Base-by-base conservation (phyloP, 768 basidiomycete genomes). In the Galerina sulciceps region DNA sequence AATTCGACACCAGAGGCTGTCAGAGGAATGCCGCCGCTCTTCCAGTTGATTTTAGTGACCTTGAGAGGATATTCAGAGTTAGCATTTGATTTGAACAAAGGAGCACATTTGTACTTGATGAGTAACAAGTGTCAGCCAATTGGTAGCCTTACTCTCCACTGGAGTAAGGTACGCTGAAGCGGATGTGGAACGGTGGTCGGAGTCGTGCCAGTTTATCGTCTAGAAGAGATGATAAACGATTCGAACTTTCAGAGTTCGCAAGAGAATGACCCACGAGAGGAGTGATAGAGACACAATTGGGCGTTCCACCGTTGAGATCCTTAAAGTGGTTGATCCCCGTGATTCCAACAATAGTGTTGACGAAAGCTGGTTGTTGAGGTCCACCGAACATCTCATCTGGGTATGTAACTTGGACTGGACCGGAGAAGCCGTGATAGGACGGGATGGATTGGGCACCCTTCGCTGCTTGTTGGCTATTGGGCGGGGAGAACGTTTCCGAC, bases 361-460 rank as follows among this genome's bases (percentile, higher is more conserved):
- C 68, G 65, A 85, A 86, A n/a, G 67, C 75, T 1, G 69, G 56
- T 59, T 85, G 83, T 45, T 84, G 81, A 5, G 83, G 81, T 2
- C 83, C 85, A 13, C 83, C 82, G 59, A 82, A 85, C 80, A 86
- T 86, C 5, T 62, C 67, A 66, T 78, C 80, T 15, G 79, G 81
- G 62, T 76, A 81, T 1, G 81, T 81, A 18, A 83, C 82, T 60
- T 84, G 81, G 0, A 87, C 78, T 2, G 85, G 85, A 0, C 85
- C 85, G 1, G 70, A 53, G 18, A 73, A 77, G 8, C 84, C 85
- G 63, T 87, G 85, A 61, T 82, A 85, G 6, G 72, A 71, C 1
- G 72, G 68, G 55, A 82, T 74, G 6, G 67, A 81, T 53, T 81
- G 78, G 1, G 81, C 80, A 0, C 81, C 81, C 62, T 79, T 81